These are phyloP conservation scores for Macrolepiota fuliginosa DNA, from an alignment of 768 basidiomycete genomes.

Conservation along the genomic window DNA sequence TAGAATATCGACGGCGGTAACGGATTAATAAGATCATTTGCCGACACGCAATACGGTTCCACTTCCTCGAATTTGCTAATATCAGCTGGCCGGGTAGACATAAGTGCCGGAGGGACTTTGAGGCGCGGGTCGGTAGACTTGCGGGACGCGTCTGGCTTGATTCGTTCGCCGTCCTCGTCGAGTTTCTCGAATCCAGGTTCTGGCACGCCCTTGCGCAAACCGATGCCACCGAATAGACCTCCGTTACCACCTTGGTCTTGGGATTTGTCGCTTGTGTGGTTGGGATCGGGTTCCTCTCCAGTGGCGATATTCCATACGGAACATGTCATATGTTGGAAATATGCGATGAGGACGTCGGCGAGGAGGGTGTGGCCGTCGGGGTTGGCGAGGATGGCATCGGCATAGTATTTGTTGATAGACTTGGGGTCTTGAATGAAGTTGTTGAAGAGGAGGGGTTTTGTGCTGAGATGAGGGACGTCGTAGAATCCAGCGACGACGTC, in stretches of 20 bases:
- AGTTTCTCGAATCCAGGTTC: conserved; percentile 34
- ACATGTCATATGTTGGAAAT: conserved; percentile 90
- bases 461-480: conserved; percentile 91
- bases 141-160: conserved; percentile 19
- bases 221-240: conserved; percentile 83
- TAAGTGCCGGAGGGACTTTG: conserved; percentile 69
- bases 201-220: conserved; percentile 76
- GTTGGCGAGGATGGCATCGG: conserved; percentile 82
- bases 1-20: conserved; percentile 92
- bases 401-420: conserved; percentile 67
- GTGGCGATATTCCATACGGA: conserved; percentile 75
- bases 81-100: conserved; percentile 61
- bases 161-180: conserved; percentile 27
- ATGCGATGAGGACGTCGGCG: conserved; percentile 88
- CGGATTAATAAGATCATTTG: conserved; percentile 98
- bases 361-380: conserved; percentile 79
- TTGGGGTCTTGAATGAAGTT: conserved; percentile 75
- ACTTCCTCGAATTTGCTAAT: conserved; percentile 75
- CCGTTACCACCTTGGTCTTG: conserved; percentile 25
- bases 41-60: conserved; percentile 87
- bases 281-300: conserved; percentile 60
- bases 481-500: conserved; percentile 93
- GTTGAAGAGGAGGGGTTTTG: conserved; percentile 80
- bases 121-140: conserved; percentile 22
- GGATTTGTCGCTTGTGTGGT: conserved; percentile 34